Evolutionary conservation across 2,329 filamentous ascomycete species (phyloP).

Genomic region (Lomentospora prolificans): DNA sequence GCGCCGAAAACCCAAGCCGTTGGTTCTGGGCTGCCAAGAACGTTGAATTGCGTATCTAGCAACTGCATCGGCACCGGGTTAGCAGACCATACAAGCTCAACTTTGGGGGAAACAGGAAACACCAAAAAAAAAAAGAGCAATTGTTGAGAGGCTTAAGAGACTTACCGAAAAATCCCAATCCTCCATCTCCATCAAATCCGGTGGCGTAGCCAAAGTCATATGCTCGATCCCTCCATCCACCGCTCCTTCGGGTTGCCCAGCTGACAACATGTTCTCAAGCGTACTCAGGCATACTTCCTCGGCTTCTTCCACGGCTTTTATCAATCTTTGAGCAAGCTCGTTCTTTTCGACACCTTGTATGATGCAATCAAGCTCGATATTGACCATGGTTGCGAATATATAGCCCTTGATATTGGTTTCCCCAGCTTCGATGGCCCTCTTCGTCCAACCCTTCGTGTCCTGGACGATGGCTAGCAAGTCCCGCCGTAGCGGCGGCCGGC

Average conservation of each 20-base stretch:
- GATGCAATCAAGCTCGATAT: conserved; percentile 31
- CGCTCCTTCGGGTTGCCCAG: conserved; percentile 11
- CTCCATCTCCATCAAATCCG: conserved; percentile 9
- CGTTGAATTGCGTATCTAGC: background rate
- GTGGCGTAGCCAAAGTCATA: background rate
- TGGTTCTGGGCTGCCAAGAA: background rate
- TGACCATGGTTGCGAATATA: conserved; percentile 28
- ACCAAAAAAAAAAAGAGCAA: background rate
- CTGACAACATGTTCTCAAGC: conserved; percentile 19
- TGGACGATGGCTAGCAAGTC: conserved; percentile 33
- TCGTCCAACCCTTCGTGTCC: conserved; percentile 28
- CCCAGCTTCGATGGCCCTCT: conserved; percentile 31
- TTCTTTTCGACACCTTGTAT: conserved; percentile 23
- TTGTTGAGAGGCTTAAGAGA: background rate
- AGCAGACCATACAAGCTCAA: background rate
- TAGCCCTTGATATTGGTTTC: conserved; percentile 47
- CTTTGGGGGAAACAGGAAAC: background rate
- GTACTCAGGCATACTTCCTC: conserved; percentile 22
- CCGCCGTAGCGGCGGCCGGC: conserved; percentile 21
- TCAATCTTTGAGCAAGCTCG: conserved; percentile 22
- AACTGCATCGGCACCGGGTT: background rate
- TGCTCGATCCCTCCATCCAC: background rate
- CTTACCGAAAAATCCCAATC: conserved; percentile 19
- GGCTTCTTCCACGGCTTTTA: conserved; percentile 27
- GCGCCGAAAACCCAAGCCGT: background rate